Percentiles rank a stretch among this genome's conserved stretches.
phyloP scores from a whole-genome alignment of 768 basidiomycete species.

The Xerocomellus amylosporus region DNA sequence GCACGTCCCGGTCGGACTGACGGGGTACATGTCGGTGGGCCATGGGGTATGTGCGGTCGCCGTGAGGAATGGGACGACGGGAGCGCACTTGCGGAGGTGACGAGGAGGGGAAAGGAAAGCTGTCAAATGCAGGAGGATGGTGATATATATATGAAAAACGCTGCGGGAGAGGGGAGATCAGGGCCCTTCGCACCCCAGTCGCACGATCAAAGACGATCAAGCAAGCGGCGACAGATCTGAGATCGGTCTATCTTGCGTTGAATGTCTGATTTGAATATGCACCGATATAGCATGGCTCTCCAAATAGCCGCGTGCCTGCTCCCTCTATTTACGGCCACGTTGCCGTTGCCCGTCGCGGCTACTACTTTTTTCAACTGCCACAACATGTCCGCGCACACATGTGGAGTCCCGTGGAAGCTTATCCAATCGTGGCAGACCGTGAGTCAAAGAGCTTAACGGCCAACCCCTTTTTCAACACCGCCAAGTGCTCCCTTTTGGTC shows the following conservation, averaged over 20 bases:
- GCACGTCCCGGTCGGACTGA: slow-evolving; percentile 57
- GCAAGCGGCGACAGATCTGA: slow-evolving; percentile 34
- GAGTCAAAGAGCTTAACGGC: slow-evolving; percentile 45
- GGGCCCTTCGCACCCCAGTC: slow-evolving; percentile 44
- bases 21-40: slow-evolving; percentile 61
- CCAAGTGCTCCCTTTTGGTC: slow-evolving; percentile 11
- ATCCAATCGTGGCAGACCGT: slow-evolving; percentile 32
- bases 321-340: slow-evolving; percentile 40
- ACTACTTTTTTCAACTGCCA: slow-evolving; percentile 37
- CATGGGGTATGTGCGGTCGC: slow-evolving; percentile 39
- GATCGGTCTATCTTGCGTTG: slow-evolving; percentile 45
- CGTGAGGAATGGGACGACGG: slow-evolving; percentile 20
- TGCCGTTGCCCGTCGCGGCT: slow-evolving; percentile 45
- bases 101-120: slow-evolving; percentile 49
- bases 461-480: slow-evolving; percentile 31
- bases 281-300: slow-evolving; percentile 36
- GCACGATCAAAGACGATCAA: slow-evolving; percentile 67
- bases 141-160: slow-evolving; percentile 57
- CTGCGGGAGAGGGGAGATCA: slow-evolving; percentile 43
- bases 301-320: slow-evolving; percentile 59
- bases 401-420: slow-evolving; percentile 39
- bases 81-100: slow-evolving; percentile 33
- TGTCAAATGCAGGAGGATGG: slow-evolving; percentile 40
- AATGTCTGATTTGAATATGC: slow-evolving; percentile 37
- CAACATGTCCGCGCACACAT: slow-evolving; percentile 32